Percentiles rank a stretch among this genome's conserved stretches.
Evolutionary conservation across 2,329 filamentous ascomycete species (phyloP).

Genomic region (Colletotrichum somersetense): DNA sequence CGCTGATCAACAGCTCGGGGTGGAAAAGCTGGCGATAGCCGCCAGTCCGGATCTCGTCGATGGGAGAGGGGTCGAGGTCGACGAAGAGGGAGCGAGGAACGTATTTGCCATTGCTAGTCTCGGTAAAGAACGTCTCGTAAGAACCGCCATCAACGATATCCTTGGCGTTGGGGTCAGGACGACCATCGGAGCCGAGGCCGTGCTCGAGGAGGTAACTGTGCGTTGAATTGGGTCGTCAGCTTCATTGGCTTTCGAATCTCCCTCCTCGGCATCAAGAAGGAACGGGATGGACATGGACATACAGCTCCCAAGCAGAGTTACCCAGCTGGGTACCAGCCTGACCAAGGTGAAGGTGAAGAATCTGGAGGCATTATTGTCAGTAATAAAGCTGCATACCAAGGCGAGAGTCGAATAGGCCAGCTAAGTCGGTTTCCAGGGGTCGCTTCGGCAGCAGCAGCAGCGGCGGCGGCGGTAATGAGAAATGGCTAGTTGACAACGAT

Average conservation of each 20-base stretch:
- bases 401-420: constrained; percentile 11
- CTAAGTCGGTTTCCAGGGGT: constrained; percentile 32
- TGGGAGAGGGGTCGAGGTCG: constrained; percentile 79
- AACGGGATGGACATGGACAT: constrained; percentile 53
- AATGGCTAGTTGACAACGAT: constrained; percentile 31
- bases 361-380: constrained; percentile 53
- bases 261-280: constrained; percentile 1
- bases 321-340: constrained; percentile 81
- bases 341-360: constrained; percentile 74
- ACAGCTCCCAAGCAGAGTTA: constrained; percentile 83
- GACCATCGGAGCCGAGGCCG: constrained; percentile 74
- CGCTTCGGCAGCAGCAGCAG: constrained; percentile 23
- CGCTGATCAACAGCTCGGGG: constrained; percentile 78
- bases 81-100: constrained; percentile 80
- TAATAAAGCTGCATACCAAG: constrained; percentile 23
- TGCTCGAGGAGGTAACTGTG: constrained; percentile 79
- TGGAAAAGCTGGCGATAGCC: constrained; percentile 78
- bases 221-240: constrained; percentile 41
- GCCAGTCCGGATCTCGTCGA: constrained; percentile 80
- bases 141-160: constrained; percentile 73
- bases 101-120: constrained; percentile 79
- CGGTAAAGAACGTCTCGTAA: constrained; percentile 80
- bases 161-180: constrained; percentile 71
- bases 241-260: constrained; percentile 41
- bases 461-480: constrained; percentile 7